Conservation (phyloP, 208 protist species). For the Trichomonas tenax region DNA sequence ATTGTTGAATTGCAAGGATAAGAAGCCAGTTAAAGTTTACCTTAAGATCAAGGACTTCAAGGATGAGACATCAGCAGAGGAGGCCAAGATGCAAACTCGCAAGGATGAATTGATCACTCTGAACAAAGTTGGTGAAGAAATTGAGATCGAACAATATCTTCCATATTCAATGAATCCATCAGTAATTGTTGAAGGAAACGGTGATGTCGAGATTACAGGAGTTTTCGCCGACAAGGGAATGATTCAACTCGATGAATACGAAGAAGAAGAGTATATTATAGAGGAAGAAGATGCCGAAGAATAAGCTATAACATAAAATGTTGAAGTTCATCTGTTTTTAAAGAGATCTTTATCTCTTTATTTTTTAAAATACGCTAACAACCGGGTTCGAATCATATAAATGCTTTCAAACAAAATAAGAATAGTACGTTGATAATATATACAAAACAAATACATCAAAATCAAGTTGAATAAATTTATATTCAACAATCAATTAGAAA, state of each 20-base stretch:
- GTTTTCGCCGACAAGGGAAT: neutral
- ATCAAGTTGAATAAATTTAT: too few relatives aligned
- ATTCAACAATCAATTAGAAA: too few relatives aligned
- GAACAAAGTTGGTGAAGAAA: neutral
- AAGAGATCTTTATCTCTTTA: too few relatives aligned
- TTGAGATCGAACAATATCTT: neutral
- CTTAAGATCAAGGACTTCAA: neutral
- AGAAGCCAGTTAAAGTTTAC: neutral
- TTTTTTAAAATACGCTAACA: too few relatives aligned
- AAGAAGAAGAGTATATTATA: neutral
- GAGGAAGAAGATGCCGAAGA: neutral
- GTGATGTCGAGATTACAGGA: neutral
- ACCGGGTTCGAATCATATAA: too few relatives aligned
- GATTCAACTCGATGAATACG: neutral
- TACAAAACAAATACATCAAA: too few relatives aligned
- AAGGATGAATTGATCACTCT: neutral
- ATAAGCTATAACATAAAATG: neutral
- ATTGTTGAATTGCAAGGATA: neutral
- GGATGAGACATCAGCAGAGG: neutral
- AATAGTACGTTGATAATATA: too few relatives aligned
- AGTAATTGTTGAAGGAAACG: neutral
- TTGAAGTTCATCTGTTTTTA: too few relatives aligned
- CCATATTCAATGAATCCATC: neutral
- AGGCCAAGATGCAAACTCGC: neutral
- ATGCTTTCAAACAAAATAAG: too few relatives aligned